Base-by-base conservation (phyloP, 176 grass and related monocot genomes). In the Miscanthus lutarioriparius region DNA sequence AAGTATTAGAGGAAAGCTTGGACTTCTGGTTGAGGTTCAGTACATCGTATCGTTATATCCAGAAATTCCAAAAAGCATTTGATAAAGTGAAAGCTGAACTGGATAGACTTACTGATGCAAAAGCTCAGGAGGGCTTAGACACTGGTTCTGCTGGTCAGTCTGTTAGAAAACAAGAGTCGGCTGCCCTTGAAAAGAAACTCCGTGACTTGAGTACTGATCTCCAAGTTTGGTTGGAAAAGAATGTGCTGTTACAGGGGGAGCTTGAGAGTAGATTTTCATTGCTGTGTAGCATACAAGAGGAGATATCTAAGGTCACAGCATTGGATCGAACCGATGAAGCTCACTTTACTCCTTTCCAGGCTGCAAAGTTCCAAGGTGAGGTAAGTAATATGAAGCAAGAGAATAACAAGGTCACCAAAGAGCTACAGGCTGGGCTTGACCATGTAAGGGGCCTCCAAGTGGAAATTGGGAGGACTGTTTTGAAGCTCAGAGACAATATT, bases 11-110 rank as follows among this genome's bases (percentile, higher is more conserved):
- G 56, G 78, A 92, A 70, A 94, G 84, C 85, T 37, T 92, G 74
- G 87, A 92, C 12, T 94, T 94, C 70, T 94, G 92, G 92, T 85
- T 94, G 79, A 87, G 92, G 54, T 94, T 94, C 32, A 91, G 81
- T 79, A 89, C 87, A 80, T 91, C 89, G 8, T 94, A 91, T 67
- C 92, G 85, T 69, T 75, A 94, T 87, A 87, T 91, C 37, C 78
- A 82, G 20, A 71, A 89, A 22, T 89, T 89, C 71, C 89, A 94
- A 82, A 89, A 43, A 67, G 40, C 72, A 72, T 94, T 94, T 76
- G 85, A 91, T 59, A 86, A 79, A 61, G 40, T 47, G 12, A 82
- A 94, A 89, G 49, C 63, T 20, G 74, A 89, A 58, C 56, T 89
- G 74, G 82, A 83, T 69, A 90, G 85, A 68, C 67, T 85, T 64